Evolutionary conservation across 1,284 basidiomycete genomes (phyloP).

Genomic region (Cryptococcus sp.): DNA sequence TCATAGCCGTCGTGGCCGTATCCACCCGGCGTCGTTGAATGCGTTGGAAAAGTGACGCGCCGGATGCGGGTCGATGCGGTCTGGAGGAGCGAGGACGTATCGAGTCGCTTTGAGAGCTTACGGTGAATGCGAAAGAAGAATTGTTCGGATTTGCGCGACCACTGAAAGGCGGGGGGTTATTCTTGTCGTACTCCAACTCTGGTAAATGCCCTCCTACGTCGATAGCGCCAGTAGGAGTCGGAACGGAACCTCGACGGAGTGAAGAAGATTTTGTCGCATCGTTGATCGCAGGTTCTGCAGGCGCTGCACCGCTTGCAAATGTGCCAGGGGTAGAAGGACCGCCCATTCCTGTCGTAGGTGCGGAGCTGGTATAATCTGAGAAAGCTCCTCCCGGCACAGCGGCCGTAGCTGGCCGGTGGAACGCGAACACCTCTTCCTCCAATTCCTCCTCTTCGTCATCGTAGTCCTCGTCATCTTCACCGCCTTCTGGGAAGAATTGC

Average conservation of each 20-base stretch:
- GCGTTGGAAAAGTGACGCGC: constrained; percentile 17
- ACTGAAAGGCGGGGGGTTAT: constrained; percentile 36
- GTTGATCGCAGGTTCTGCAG: background rate
- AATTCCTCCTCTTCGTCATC: constrained; percentile 40
- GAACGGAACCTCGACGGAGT: constrained; percentile 6
- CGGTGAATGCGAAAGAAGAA: constrained; percentile 35
- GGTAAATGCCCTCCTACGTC: constrained; percentile 35
- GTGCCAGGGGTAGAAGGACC: constrained; percentile 7
- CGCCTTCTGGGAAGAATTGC: constrained; percentile 45
- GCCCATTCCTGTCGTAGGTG: constrained; percentile 16
- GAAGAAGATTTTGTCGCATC: background rate
- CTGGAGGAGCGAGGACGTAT: constrained; percentile 4
- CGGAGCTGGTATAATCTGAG: constrained; percentile 22
- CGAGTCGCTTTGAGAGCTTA: constrained; percentile 13
- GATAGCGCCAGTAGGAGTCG: constrained; percentile 27
- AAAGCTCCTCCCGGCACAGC: constrained; percentile 25
- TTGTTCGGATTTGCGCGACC: constrained; percentile 45
- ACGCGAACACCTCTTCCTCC: constrained; percentile 47
- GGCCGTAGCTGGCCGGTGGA: constrained; percentile 45
- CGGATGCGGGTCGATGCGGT: constrained; percentile 15
- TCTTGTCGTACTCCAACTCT: constrained; percentile 28
- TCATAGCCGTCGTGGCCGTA: constrained; percentile 22
- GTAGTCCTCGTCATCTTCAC: constrained; percentile 41
- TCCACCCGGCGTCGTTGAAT: constrained; percentile 17
- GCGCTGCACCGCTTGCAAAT: constrained; percentile 8